Evolutionary conservation across 2,329 filamentous ascomycete genomes (phyloP).

Genomic region (Colletotrichum plurivorum): DNA sequence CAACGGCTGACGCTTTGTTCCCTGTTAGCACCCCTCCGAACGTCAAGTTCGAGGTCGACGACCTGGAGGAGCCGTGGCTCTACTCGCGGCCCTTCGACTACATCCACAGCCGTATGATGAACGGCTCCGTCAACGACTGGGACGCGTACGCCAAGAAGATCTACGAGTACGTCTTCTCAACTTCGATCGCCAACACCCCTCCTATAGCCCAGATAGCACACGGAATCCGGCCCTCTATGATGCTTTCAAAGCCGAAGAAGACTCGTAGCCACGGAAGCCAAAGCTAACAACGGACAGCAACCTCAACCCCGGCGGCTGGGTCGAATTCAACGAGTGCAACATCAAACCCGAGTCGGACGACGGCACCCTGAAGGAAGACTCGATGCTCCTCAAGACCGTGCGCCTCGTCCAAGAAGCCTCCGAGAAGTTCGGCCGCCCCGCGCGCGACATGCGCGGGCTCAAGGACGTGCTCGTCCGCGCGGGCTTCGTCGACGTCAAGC

Average conservation of each 20-base stretch:
- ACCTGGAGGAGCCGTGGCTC: conserved; percentile 51
- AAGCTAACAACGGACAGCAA: conserved; percentile 32
- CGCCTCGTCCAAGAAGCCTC: conserved; percentile 46
- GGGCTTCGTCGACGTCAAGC: conserved; percentile 1
- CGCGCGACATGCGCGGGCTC: background rate
- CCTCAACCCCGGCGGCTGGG: conserved; percentile 59
- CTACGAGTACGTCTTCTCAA: conserved; percentile 44
- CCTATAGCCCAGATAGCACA: too few species aligned
- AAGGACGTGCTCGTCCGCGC: background rate
- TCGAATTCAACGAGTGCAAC: conserved; percentile 59
- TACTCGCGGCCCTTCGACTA: conserved; percentile 41
- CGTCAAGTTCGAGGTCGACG: conserved; percentile 58
- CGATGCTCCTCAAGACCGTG: conserved; percentile 46
- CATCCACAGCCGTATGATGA: conserved; percentile 25
- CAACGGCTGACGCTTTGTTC: too few species aligned
- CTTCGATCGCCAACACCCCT: too few species aligned
- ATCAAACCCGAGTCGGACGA: conserved; percentile 57
- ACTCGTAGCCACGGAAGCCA: too few species aligned
- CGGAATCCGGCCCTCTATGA: too few species aligned
- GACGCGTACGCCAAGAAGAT: conserved; percentile 43
- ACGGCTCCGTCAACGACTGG: background rate
- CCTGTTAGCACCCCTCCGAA: conserved; percentile 55
- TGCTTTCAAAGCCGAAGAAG: too few species aligned
- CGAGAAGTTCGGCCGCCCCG: background rate
- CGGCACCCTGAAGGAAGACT: conserved; percentile 47